Conservation (phyloP, 2,329 filamentous ascomycete species). For the Claviceps digitariae region DNA sequence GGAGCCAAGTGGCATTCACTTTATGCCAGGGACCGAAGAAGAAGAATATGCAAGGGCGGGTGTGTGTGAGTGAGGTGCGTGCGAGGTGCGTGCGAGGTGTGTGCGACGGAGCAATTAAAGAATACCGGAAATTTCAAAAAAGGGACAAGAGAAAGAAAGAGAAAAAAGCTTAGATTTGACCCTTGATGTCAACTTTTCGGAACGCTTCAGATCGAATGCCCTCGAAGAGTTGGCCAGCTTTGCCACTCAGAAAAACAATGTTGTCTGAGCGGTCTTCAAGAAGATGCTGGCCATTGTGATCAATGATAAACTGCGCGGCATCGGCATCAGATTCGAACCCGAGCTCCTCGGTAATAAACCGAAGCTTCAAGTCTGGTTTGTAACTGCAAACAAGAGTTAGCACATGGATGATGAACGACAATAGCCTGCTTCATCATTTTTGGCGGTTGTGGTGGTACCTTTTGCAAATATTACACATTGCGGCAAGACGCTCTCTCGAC, state of each 20-base stretch:
- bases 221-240: constrained; percentile 64
- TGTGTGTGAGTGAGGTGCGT: neutral
- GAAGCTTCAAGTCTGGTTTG: constrained; percentile 77
- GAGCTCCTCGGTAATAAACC: constrained; percentile 90
- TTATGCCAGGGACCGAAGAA: neutral
- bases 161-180: constrained; percentile 58
- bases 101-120: neutral
- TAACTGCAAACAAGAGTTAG: constrained; percentile 45
- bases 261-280: constrained; percentile 65
- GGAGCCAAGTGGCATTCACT: neutral
- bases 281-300: constrained; percentile 60
- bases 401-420: neutral
- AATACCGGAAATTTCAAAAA: neutral
- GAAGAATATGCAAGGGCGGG: neutral
- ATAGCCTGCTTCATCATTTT: neutral
- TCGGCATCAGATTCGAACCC: constrained; percentile 88
- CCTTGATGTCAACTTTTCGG: constrained; percentile 87
- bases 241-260: constrained; percentile 60
- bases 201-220: constrained; percentile 60
- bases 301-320: constrained; percentile 79
- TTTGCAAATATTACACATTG: constrained; percentile 86
- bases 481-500: constrained; percentile 78
- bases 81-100: neutral
- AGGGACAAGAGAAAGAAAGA: neutral
- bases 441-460: constrained; percentile 39